Base-by-base conservation (phyloP, 768 basidiomycete genomes). In the Lactarius psammicola region DNA sequence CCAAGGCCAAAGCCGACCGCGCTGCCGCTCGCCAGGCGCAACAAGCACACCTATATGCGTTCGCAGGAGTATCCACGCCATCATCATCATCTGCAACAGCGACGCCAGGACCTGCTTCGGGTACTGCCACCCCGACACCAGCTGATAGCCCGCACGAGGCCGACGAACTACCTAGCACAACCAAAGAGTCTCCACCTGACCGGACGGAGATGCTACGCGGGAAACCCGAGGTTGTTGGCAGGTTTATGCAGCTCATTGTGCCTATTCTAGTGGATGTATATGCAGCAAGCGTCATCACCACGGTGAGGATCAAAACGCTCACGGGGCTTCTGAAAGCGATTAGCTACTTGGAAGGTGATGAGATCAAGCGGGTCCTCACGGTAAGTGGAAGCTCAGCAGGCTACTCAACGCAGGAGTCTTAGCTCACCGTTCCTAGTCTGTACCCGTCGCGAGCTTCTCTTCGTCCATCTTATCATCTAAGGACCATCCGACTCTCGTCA, bases 231-330 rank as follows among this genome's bases (percentile, higher is more conserved):
- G 85, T 93, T 31, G 89, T 95, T 57, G 86, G 84, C 23, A 84
- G 87, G 18, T 98, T 95, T 76, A 92, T 95, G 84, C 85, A 86
- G 56, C 80, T 96, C 38, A 86, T 94, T 71, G 88, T 98, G 0
- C 97, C 97, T 0, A 94, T 97, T 62, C 83, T 99, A 62, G 88
- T 98, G 65, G 97, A 98, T 71, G 95, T 99, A n/a, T 98, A 98
- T 76, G 91, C 95, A n/a, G 96, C 97, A 34, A 97, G 94, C 74
- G 95, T 98, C 31, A 87, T 89, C 57, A 85, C 88, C 0, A 87
- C 92, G 2, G 87, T 98, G 13, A 84, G 97, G 65, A 85, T 90
- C 51, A 95, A 96, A 79, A 93, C 94, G 0, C 79, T 98, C 68
- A 90, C 88, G 0, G 94, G 90, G 1, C 72, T 98, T 58, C 77